Percentiles rank a stretch among this genome's conserved stretches.
Conservation (phyloP, 495 filamentous ascomycete species). For the Pyrenula aspistea region DNA sequence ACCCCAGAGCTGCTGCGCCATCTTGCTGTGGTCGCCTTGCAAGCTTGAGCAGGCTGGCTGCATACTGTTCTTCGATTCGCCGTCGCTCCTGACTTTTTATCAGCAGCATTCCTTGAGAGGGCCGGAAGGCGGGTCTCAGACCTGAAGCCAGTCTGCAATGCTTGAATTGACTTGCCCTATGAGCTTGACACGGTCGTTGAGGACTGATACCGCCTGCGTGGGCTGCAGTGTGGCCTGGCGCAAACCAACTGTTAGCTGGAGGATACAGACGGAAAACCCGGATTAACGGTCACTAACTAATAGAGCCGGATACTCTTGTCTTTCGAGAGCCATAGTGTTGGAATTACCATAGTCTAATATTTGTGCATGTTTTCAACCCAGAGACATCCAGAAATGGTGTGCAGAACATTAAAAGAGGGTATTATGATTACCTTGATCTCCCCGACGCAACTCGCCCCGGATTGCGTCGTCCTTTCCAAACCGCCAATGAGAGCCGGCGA, state of each 20-base stretch:
- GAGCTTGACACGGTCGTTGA: conserved; percentile 80
- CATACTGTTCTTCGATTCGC: conserved; percentile 84
- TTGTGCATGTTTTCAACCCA: conserved; percentile 22
- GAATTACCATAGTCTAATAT: background rate
- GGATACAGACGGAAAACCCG: conserved; percentile 4
- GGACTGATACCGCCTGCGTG: conserved; percentile 66
- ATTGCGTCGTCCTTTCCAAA: background rate
- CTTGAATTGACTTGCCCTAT: conserved; percentile 79
- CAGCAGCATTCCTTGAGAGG: background rate
- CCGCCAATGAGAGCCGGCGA: background rate
- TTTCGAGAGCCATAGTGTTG: conserved; percentile 67
- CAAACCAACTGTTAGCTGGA: background rate
- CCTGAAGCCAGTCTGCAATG: conserved; percentile 95
- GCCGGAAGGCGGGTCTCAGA: conserved; percentile 28
- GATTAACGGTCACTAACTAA: conserved; percentile 52
- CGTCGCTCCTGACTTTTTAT: conserved; percentile 63
- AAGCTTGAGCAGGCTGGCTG: conserved; percentile 71
- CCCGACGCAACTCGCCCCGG: background rate
- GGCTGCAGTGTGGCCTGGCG: conserved; percentile 71
- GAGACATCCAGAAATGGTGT: too few relatives aligned
- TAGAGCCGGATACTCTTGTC: conserved; percentile 90
- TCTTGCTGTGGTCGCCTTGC: conserved; percentile 55
- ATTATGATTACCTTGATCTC: background rate
- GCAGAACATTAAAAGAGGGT: background rate
- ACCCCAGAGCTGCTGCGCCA: conserved; percentile 75